A percentile compares a stretch with the other conserved stretches of the same genome.
phyloP scores from a whole-genome alignment of 108 stramenopile species.

The Skeletonema grethae region DNA sequence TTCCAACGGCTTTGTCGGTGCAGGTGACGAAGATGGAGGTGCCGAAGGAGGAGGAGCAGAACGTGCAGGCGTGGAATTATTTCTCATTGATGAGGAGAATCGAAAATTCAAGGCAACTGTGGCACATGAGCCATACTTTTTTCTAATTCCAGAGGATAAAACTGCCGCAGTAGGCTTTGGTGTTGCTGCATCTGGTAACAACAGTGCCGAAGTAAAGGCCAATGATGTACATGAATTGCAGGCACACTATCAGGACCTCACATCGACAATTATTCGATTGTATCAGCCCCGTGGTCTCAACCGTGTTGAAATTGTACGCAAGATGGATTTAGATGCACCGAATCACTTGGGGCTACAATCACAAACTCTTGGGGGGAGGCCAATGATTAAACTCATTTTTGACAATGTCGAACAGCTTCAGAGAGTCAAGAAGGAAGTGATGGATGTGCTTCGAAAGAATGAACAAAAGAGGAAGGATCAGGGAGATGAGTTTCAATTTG shows the following conservation, averaged over 20 bases:
- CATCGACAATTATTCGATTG: slow-evolving; percentile 67
- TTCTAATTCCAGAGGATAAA: slow-evolving; percentile 64
- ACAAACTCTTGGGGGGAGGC: slow-evolving; percentile 51
- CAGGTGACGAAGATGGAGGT: slow-evolving; percentile 27
- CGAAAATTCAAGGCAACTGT: slow-evolving; percentile 86
- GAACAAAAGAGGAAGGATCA: slow-evolving; percentile 31
- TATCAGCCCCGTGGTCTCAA: slow-evolving; percentile 64
- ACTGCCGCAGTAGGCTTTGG: slow-evolving; percentile 6
- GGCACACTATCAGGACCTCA: slow-evolving; percentile 61
- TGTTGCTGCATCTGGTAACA: not conserved
- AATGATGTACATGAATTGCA: slow-evolving; percentile 44
- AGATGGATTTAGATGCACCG: slow-evolving; percentile 72
- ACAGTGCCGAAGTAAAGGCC: slow-evolving; percentile 1
- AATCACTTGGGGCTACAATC: slow-evolving; percentile 69
- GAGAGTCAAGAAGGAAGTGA: slow-evolving; percentile 60
- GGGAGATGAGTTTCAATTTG: slow-evolving; percentile 14
- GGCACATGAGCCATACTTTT: slow-evolving; percentile 94
- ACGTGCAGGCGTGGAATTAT: slow-evolving; percentile 90
- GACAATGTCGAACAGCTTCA: slow-evolving; percentile 82
- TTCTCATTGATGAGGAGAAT: slow-evolving; percentile 78
- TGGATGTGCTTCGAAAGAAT: slow-evolving; percentile 48
- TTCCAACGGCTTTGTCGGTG: slow-evolving; percentile 19
- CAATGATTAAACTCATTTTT: slow-evolving; percentile 66
- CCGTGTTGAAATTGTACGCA: slow-evolving; percentile 66
- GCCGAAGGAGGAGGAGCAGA: slow-evolving; percentile 44